Base-by-base conservation (phyloP, 306 rosid species). In the Malus domestica region DNA sequence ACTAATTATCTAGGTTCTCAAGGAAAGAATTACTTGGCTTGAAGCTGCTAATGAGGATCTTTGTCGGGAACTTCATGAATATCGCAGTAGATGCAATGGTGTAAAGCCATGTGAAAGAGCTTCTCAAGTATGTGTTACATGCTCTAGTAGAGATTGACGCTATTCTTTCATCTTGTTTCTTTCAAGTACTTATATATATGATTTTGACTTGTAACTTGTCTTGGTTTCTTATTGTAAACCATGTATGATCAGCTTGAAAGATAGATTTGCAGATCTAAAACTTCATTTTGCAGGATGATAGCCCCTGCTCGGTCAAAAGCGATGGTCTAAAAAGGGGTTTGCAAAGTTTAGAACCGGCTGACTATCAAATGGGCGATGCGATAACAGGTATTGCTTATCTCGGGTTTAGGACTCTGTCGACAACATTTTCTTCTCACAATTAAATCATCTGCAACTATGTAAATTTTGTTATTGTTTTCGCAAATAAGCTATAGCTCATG, bases 21-120 rank as follows among this genome's bases (percentile, higher is more conserved):
- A 93, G 93, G 99, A 96, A 88, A 89, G 97, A 80, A 89, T 96
- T 86, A 67, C 93, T 79, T 90, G 96, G 90, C 99, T 96, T 80
- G 99, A 96, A 89, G 96, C 98, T 81, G 89, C 98, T 80, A 96
- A 96, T 85, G 98, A 89, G 84, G 96, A 96, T 83, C 98, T 96
- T 78, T 90, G 97, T 82, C 88, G 91, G n/a, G 98, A 96, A 86
- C 98, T 96, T 88, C 99, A 89, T 60, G 96, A 90, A 79, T 84
- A 82, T 80, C 96, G 97, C 57, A 96, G 93, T 70, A 90, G 88
- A 93, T 89, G 90, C 85, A 80, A 88, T 62, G 73, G 35, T 70
- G 85, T 70, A 67, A 94, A 87, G 73, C 96, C 74, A 74, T 84
- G 78, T 81, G 96, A 86, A 83, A 89, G 89, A 83, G 96, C 88